These are phyloP conservation scores for Aspergillus oerlinghausenensis DNA, from an alignment of 2,329 filamentous ascomycete genomes.

Conservation along the genomic window DNA sequence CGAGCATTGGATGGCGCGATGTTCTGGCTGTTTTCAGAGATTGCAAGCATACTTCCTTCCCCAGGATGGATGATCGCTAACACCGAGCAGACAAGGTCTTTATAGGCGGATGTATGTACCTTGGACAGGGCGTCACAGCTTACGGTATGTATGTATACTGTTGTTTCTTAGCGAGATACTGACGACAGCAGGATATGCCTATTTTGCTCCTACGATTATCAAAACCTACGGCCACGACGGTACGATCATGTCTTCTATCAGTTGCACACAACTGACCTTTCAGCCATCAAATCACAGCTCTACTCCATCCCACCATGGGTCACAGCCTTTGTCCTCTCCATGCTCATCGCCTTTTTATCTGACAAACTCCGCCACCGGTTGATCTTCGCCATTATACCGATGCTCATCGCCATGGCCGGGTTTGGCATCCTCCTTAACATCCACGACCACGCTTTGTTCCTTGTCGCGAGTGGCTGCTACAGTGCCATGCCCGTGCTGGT, in stretches of 20 bases:
- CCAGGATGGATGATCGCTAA: constrained; percentile 9
- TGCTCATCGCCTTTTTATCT: constrained; percentile 66
- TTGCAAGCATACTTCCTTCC: constrained; percentile 31
- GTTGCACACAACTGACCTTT: background rate
- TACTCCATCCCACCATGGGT: constrained; percentile 57
- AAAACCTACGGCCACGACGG: constrained; percentile 57
- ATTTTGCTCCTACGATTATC: constrained; percentile 71
- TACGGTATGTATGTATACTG: constrained; percentile 46
- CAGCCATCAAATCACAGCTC: constrained; percentile 47
- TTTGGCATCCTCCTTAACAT: constrained; percentile 70
- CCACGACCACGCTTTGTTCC: constrained; percentile 71
- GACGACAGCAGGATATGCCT: constrained; percentile 54
- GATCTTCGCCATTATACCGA: constrained; percentile 63
- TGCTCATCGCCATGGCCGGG: constrained; percentile 64
- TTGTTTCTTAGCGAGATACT: background rate
- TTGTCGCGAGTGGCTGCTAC: constrained; percentile 74
- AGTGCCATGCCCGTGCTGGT: constrained; percentile 80
- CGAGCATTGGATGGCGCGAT: constrained; percentile 56
- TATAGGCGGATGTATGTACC: constrained; percentile 73
- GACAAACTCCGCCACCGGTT: constrained; percentile 73
- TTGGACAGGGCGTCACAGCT: constrained; percentile 70
- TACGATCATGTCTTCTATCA: constrained; percentile 15
- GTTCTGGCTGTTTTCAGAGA: constrained; percentile 65
- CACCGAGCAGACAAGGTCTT: constrained; percentile 54
- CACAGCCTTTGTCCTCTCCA: constrained; percentile 71